These are phyloP conservation scores for Leptomonas pyrrhocoris DNA, from an alignment of 208 protist genomes.

Conservation along the genomic window DNA sequence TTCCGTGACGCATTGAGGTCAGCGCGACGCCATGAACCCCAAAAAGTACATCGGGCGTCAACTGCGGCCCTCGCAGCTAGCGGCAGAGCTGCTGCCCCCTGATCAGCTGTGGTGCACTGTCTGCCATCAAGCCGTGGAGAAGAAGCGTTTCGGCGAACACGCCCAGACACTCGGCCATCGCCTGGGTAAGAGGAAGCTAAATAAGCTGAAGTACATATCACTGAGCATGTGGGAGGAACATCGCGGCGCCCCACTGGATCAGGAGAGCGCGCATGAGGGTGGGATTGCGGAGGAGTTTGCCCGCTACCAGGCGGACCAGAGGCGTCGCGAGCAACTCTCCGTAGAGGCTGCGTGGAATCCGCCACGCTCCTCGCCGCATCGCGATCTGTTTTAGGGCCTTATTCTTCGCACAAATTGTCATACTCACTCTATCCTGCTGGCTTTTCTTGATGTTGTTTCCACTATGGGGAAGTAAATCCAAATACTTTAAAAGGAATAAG, in stretches of 20 bases:
- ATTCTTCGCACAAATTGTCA: background rate
- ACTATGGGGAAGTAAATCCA: no score
- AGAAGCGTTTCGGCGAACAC: conserved; percentile 55
- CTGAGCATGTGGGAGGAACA: conserved; percentile 82
- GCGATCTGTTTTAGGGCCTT: conserved; percentile 14
- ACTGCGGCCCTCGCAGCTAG: conserved; percentile 75
- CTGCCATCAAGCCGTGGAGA: conserved; percentile 69
- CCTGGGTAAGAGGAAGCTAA: conserved; percentile 61
- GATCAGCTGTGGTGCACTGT: conserved; percentile 80
- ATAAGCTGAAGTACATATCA: conserved; percentile 73
- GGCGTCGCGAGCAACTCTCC: conserved; percentile 47
- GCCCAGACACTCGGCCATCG: conserved; percentile 43
- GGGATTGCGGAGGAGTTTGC: conserved; percentile 64
- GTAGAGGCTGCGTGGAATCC: conserved; percentile 25
- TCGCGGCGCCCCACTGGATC: conserved; percentile 62
- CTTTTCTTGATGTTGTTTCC: no score
- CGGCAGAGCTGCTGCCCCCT: conserved; percentile 64
- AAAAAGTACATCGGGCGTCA: conserved; percentile 82
- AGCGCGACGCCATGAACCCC: conserved; percentile 20
- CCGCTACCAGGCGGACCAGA: conserved; percentile 64
- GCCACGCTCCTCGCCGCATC: background rate
- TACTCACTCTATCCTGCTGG: background rate
- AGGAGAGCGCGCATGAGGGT: conserved; percentile 60
- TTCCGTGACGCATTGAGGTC: no score
- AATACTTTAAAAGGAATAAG: no score